Evolutionary conservation across 495 filamentous ascomycete genomes (phyloP), one percentile per base, ranked within the genome.

Genomic region (Penicillium odoratum): DNA sequence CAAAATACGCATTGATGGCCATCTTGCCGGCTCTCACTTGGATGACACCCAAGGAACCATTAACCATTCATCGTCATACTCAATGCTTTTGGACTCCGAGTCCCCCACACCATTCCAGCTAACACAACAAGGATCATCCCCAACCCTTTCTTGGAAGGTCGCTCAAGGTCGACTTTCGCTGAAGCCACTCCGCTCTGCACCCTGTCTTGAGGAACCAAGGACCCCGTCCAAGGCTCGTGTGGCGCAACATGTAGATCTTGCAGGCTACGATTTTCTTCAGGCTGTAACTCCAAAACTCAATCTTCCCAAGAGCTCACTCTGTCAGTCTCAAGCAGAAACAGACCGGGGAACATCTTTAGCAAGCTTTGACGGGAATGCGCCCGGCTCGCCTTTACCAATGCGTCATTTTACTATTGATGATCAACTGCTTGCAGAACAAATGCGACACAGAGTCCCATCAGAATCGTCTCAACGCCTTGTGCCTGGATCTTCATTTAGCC

Each of bases 1-100:
- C 28, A 58, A 69, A 10, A 70, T 74, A 18, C 64, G 53, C 16
- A 69, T 73, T 18, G 62, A 72, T 45, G 64, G 71, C 16, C 60
- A 53, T 10, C 66, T 55, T 15, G 47, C 53, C 13, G 55, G 48
- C 18, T 34, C 31, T 26, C 47, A 30, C 15, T 51, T 48, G 5
- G 45, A 33, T 38, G 47, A 48, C 18, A 61, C 26, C 26, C 52
- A 18, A 34, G 8, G 40, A 18, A 8, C 52, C 21, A 47, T 36
- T 21, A 58, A 45, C 25, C 60, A 58, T 25, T 26, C 43, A 7
- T 76, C 75, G 3, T 75, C 72, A 1, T 69, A 73, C 52, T 65
- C 72, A 9, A 78, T 76, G 69, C 64, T 73, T 40, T 58, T 75
- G 18, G 68, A 69, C 47, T 18, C 58, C 29, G 55, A 51, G 9